phyloP scores from a whole-genome alignment of 768 basidiomycete species.

The Coprinopsis strossmayeri region DNA sequence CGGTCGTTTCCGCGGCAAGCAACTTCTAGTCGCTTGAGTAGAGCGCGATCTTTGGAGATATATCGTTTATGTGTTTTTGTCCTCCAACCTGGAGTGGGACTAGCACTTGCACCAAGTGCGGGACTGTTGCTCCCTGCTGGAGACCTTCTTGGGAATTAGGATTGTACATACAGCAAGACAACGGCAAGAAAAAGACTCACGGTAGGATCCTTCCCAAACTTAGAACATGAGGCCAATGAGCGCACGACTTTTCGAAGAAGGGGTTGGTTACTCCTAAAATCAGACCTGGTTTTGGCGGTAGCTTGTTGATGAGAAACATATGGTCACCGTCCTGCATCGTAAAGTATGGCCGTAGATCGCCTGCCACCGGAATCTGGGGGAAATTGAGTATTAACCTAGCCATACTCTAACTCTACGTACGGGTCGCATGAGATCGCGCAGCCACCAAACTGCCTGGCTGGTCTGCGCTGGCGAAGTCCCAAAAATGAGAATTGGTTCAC shows the following conservation, averaged over 20 bases:
- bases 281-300: conserved; percentile 71
- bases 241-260: conserved; percentile 70
- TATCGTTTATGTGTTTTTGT: conserved; percentile 76
- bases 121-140: conserved; percentile 18
- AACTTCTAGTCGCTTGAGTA: conserved; percentile 69
- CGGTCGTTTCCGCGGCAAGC: conserved; percentile 43
- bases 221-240: conserved; percentile 82
- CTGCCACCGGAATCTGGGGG: conserved; percentile 68
- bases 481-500: conserved; percentile 85
- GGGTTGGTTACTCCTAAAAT: conserved; percentile 87
- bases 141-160: conserved; percentile 6
- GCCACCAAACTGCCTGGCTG: conserved; percentile 89
- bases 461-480: conserved; percentile 73
- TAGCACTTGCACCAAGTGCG: conserved; percentile 27
- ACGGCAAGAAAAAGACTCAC: conserved; percentile 25
- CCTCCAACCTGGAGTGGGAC: conserved; percentile 68
- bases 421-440: conserved; percentile 81
- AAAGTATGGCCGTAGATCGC: conserved; percentile 90
- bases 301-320: conserved; percentile 65
- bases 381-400: conserved; percentile 3
- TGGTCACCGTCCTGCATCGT: conserved; percentile 95
- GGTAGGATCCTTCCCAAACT: conserved; percentile 50
- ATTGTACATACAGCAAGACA: not conserved
- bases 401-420: conserved; percentile 28
- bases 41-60: conserved; percentile 73